Percentiles rank a stretch among this genome's conserved stretches.
Conservation (phyloP, 2,329 filamentous ascomycete genomes). For the Aspergillus vadensis region DNA sequence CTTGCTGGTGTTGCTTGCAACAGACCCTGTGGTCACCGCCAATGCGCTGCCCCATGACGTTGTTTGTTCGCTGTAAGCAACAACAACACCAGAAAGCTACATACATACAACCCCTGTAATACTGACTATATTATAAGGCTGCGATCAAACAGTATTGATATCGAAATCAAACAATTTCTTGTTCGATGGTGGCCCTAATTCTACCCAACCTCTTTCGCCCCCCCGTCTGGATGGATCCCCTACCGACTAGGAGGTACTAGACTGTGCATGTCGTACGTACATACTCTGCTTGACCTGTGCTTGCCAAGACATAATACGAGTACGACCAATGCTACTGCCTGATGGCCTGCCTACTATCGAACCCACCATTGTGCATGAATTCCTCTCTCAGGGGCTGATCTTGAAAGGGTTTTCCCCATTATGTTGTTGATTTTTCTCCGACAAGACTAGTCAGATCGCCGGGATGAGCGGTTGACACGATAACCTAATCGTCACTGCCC, state of each 20-base stretch:
- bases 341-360: background rate
- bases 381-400: constrained; percentile 3
- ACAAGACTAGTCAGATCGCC: background rate
- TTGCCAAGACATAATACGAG: constrained; percentile 9
- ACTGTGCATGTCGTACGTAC: constrained; percentile 2
- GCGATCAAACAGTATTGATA: too few relatives aligned
- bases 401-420: background rate
- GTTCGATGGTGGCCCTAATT: background rate
- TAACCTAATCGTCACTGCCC: too few relatives aligned
- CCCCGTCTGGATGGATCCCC: background rate
- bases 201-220: background rate
- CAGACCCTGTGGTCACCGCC: background rate
- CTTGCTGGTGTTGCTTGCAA: background rate
- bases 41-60: constrained; percentile 9
- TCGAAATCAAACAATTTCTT: background rate
- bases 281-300: background rate
- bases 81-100: background rate
- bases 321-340: background rate
- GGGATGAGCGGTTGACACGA: background rate
- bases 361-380: background rate
- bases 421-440: background rate
- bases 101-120: background rate
- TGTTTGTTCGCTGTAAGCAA: background rate
- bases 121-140: background rate
- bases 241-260: constrained; percentile 2